These are phyloP conservation scores for Carex scoparia DNA, from an alignment of 176 grass and related monocot species.

Conservation along the genomic window DNA sequence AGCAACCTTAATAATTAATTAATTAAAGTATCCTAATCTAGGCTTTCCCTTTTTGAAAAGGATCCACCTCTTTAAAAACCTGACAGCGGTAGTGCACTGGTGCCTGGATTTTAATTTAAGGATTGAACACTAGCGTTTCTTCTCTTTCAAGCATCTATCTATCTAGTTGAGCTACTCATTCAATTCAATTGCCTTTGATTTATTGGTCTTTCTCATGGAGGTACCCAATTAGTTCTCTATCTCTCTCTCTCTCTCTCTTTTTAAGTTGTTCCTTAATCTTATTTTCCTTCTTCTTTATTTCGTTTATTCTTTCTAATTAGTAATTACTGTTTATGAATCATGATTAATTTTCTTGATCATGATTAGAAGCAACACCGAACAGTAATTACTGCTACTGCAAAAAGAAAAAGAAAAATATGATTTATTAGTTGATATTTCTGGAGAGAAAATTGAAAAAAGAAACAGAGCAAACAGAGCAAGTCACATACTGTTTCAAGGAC, in stretches of 20 bases:
- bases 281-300: not conserved
- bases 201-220: not conserved
- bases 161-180: conserved; percentile 1
- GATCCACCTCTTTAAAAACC: conserved; percentile 18
- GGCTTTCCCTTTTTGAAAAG: conserved; percentile 28
- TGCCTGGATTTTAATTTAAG: conserved; percentile 4
- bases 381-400: too few species aligned
- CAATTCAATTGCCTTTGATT: conserved; percentile 7
- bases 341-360: not conserved
- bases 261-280: not conserved
- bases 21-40: conserved; percentile 27
- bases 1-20: conserved; percentile 29
- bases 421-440: not conserved
- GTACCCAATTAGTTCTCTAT: not conserved
- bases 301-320: not conserved
- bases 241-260: not conserved
- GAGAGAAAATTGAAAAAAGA: not conserved
- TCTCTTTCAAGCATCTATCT: conserved; percentile 13
- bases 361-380: not conserved
- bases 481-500: not conserved
- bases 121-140: not conserved
- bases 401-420: too few species aligned
- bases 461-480: not conserved
- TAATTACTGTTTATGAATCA: not conserved
- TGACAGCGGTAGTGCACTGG: conserved; percentile 5